Conservation (phyloP, 2,329 filamentous ascomycete genomes). For the Colletotrichum sp. region DNA sequence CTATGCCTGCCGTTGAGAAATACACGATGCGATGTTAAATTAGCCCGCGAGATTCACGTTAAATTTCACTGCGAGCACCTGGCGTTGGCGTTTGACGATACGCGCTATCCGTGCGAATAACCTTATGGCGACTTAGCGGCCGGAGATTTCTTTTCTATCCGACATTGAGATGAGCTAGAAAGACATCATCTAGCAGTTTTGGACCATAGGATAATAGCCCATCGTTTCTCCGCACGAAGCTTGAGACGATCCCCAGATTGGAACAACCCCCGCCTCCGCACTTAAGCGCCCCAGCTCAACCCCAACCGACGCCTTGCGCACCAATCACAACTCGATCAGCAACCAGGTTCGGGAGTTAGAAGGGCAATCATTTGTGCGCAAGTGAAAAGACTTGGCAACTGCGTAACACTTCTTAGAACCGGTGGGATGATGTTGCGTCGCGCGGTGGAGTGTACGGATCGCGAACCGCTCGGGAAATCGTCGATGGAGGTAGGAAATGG, state of each 20-base stretch:
- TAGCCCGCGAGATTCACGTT: neutral
- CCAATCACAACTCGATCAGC: neutral
- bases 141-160: neutral
- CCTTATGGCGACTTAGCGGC: neutral
- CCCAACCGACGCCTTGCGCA: conserved; percentile 1
- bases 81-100: neutral
- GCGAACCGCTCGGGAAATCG: neutral
- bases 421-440: neutral
- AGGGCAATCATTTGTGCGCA: conserved; percentile 15
- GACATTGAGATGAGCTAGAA: neutral
- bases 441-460: neutral
- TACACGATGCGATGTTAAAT: neutral
- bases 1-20: neutral
- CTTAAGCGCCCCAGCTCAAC: conserved; percentile 10
- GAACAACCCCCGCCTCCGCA: conserved; percentile 1
- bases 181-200: neutral
- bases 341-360: neutral
- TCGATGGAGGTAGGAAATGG: neutral
- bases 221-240: neutral
- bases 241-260: neutral
- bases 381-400: neutral
- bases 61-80: neutral
- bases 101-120: neutral
- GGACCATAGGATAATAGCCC: neutral
- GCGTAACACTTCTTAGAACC: neutral